A percentile compares a stretch with the other conserved stretches of the same genome.
Evolutionary conservation across 1,139 yeast genomes (phyloP).

Genomic region (Scheffersomyces segobiensis): DNA sequence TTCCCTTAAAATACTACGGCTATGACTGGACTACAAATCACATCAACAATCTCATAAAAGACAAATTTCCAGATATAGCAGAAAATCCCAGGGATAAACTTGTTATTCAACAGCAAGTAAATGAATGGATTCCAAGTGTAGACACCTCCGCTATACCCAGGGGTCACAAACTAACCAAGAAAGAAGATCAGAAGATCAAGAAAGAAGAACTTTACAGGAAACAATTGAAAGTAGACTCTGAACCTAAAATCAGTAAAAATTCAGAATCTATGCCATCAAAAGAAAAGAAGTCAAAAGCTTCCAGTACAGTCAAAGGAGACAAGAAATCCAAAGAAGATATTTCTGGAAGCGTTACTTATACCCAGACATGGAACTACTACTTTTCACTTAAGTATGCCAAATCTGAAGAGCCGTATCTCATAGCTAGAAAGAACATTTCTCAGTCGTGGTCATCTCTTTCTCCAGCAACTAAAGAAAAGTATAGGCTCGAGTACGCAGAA

Average conservation of each 20-base stretch:
- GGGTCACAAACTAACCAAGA: constrained; percentile 17
- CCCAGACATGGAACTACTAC: constrained; percentile 39
- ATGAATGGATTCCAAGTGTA: constrained; percentile 21
- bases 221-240: constrained; percentile 21
- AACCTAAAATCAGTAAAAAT: constrained; percentile 4
- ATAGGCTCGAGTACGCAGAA: constrained; percentile 27
- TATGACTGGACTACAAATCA: constrained; percentile 29
- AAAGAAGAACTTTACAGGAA: constrained; percentile 22
- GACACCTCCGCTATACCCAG: constrained; percentile 19
- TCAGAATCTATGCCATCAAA: constrained; percentile 1
- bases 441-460: constrained; percentile 30
- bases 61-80: background rate
- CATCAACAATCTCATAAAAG: constrained; percentile 8
- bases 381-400: constrained; percentile 18
- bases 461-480: constrained; percentile 22
- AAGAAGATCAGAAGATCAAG: constrained; percentile 16
- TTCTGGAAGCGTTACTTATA: constrained; percentile 20
- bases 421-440: constrained; percentile 17
- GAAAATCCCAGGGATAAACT: constrained; percentile 3
- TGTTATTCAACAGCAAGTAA: constrained; percentile 17
- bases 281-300: background rate
- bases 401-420: constrained; percentile 13
- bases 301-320: background rate
- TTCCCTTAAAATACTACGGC: constrained; percentile 28
- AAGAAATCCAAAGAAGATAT: constrained; percentile 2